phyloP scores from a whole-genome alignment of 2,329 filamentous ascomycete species.

The Colletotrichum limetticola region DNA sequence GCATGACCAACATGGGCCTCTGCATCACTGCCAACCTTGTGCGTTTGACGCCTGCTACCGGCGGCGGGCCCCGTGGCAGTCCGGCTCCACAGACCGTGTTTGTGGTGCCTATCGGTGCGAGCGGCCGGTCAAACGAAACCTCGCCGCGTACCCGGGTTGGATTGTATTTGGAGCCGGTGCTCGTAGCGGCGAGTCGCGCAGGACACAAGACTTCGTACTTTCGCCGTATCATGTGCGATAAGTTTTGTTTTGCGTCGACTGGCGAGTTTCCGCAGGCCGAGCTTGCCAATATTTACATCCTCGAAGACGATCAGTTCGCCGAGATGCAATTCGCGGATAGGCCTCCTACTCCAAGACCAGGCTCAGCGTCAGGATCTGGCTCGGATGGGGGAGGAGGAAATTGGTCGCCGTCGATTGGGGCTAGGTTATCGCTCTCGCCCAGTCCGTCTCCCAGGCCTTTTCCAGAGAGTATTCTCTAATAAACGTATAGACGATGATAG shows the following conservation, averaged over 20 bases:
- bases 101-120: conserved; percentile 27
- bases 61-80: background rate
- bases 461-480: no score
- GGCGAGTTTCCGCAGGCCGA: conserved; percentile 14
- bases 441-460: conserved; percentile 10
- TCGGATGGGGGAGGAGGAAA: background rate
- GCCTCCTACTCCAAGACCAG: background rate
- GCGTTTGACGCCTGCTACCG: background rate
- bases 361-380: background rate
- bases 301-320: conserved; percentile 26
- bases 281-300: conserved; percentile 4
- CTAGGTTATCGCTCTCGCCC: conserved; percentile 9
- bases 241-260: conserved; percentile 26
- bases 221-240: conserved; percentile 18
- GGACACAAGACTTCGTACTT: conserved; percentile 17
- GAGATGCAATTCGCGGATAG: conserved; percentile 26
- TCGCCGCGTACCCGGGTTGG: conserved; percentile 16
- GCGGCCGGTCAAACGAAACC: conserved; percentile 11
- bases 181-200: background rate
- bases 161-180: conserved; percentile 24
- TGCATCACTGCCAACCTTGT: conserved; percentile 19
- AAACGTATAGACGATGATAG: no score
- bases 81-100: background rate
- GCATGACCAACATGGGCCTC: conserved; percentile 32
- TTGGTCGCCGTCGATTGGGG: conserved; percentile 9